A percentile compares a stretch with the other conserved stretches of the same genome.
These are phyloP conservation scores for Mortierella hygrophila DNA, from an alignment of 192 early-diverging fungal species.

Conservation along the genomic window DNA sequence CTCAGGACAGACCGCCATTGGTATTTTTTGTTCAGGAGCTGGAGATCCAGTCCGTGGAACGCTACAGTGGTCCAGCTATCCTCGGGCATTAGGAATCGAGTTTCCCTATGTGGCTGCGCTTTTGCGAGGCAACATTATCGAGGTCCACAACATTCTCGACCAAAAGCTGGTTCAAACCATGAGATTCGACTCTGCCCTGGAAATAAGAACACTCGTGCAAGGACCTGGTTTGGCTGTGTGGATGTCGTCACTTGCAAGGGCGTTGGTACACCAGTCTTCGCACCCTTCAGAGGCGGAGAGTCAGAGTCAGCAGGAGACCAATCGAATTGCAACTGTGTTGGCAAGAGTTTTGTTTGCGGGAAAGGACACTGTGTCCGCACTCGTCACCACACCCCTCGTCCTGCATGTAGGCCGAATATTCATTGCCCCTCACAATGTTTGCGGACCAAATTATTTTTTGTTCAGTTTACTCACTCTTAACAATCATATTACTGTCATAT, in stretches of 20 bases:
- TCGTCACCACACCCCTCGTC: conserved; percentile 70
- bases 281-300: background rate
- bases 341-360: conserved; percentile 70
- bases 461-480: background rate
- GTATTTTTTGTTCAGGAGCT: conserved; percentile 75
- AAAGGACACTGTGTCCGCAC: conserved; percentile 67
- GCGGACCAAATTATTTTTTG: background rate
- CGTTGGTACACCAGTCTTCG: conserved; percentile 26
- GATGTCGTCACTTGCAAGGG: conserved; percentile 57
- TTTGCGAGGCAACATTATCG: conserved; percentile 73
- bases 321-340: conserved; percentile 41
- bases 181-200: conserved; percentile 51
- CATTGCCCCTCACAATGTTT: background rate
- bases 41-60: conserved; percentile 82
- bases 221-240: conserved; percentile 65
- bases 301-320: conserved; percentile 8
- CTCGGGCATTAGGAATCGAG: conserved; percentile 72
- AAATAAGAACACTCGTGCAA: conserved; percentile 65
- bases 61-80: conserved; percentile 66
- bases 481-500: background rate
- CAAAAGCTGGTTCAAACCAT: conserved; percentile 72
- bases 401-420: conserved; percentile 60
- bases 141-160: conserved; percentile 81
- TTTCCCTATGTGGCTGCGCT: conserved; percentile 82
- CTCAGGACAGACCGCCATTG: conserved; percentile 67